Conservation (phyloP, 306 rosid species). For the Dicorynia guianensis region DNA sequence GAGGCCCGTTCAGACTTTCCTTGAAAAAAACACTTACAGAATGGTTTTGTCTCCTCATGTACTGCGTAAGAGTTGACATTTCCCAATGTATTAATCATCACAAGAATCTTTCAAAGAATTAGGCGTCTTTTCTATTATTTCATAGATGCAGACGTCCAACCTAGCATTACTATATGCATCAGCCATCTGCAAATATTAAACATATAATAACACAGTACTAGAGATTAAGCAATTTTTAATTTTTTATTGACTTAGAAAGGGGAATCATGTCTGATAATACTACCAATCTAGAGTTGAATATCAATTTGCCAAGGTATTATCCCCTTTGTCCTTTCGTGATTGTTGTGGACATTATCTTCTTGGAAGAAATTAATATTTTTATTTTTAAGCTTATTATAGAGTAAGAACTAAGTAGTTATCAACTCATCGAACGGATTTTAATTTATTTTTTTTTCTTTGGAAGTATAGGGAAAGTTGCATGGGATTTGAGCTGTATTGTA, state of each 20-base stretch:
- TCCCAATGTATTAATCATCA: constrained; percentile 34
- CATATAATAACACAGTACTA: constrained; percentile 36
- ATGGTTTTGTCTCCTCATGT: constrained; percentile 47
- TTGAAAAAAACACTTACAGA: background rate
- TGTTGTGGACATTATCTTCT: constrained; percentile 8
- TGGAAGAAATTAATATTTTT: background rate
- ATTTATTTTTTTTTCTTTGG: constrained; percentile 25
- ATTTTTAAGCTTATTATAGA: background rate
- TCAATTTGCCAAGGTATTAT: constrained; percentile 9
- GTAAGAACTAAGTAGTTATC: background rate
- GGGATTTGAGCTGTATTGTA: constrained; percentile 8
- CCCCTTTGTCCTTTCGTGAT: constrained; percentile 26
- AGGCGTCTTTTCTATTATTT: constrained; percentile 41
- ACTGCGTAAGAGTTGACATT: constrained; percentile 50
- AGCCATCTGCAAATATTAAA: constrained; percentile 42
- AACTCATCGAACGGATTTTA: constrained; percentile 12
- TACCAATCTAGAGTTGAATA: constrained; percentile 22
- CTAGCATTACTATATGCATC: constrained; percentile 43
- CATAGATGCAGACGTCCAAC: constrained; percentile 55
- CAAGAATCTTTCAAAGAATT: constrained; percentile 60
- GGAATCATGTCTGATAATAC: constrained; percentile 60
- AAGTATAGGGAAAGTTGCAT: constrained; percentile 15
- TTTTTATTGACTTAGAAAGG: constrained; percentile 49
- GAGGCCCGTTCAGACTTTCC: too few species aligned
- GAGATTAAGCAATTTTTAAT: constrained; percentile 37